phyloP scores from a whole-genome alignment of 495 filamentous ascomycete species.

The Viridothelium virens region DNA sequence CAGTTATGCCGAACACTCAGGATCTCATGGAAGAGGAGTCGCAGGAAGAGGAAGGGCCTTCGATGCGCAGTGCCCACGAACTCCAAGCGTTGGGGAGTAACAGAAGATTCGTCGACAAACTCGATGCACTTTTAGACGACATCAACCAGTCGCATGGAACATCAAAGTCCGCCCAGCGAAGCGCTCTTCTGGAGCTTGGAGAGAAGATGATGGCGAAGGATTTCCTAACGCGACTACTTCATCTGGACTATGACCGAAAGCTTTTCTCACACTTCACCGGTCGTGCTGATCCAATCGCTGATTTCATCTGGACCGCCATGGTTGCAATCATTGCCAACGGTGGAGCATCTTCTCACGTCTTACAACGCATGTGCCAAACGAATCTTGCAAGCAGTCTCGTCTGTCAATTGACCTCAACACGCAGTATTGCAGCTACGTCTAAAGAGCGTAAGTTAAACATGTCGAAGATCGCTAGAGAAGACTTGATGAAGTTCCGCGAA shows the following conservation, averaged over 20 bases:
- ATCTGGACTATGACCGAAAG: slow-evolving; percentile 61
- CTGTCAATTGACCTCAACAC: slow-evolving; percentile 41
- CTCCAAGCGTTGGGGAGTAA: slow-evolving; percentile 79
- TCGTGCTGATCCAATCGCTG: slow-evolving; percentile 40
- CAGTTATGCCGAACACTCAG: slow-evolving; percentile 19
- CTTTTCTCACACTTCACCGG: slow-evolving; percentile 48
- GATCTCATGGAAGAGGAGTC: slow-evolving; percentile 44
- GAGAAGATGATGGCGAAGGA: slow-evolving; percentile 57
- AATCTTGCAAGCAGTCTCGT: slow-evolving; percentile 30
- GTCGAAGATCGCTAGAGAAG: slow-evolving; percentile 51
- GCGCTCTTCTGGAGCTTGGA: slow-evolving; percentile 50
- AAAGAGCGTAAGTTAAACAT: slow-evolving; percentile 62
- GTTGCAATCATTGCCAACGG: slow-evolving; percentile 50
- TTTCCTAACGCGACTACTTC: slow-evolving; percentile 63
- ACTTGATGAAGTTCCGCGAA: slow-evolving; percentile 45
- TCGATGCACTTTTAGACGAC: slow-evolving; percentile 77
- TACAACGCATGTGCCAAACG: slow-evolving; percentile 44
- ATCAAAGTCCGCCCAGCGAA: slow-evolving; percentile 44
- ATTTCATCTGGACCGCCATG: slow-evolving; percentile 49
- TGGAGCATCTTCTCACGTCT: slow-evolving; percentile 41
- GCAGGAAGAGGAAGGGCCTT: slow-evolving; percentile 43
- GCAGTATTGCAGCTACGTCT: slow-evolving; percentile 47
- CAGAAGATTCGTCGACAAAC: slow-evolving; percentile 67
- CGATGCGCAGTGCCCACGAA: slow-evolving; percentile 79
- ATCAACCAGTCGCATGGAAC: slow-evolving; percentile 52